Evolutionary conservation across 129 eudicot species (phyloP).

Genomic region (carrot (Daucus carota)): DH1_v3.0 NC_030384.2:48359001-48359500

Average conservation of each 20-base stretch:
- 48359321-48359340: too few species aligned
- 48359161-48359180: too few species aligned
- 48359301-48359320: not conserved
- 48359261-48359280: not conserved
- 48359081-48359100: not conserved
- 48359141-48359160: too few species aligned
- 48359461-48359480: conserved; percentile 83
- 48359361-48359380: not conserved
- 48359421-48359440: not conserved
- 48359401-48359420: not conserved
- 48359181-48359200: not conserved
- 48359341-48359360: too few species aligned
- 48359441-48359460: not conserved
- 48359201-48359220: not conserved
- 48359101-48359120: not conserved
- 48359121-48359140: too few species aligned
- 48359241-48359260: not conserved
- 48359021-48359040: not conserved
- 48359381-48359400: not conserved
- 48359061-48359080: not conserved
- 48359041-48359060: not conserved
- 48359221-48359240: not conserved
- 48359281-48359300: not conserved
- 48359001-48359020: not conserved
- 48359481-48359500: conserved; percentile 95